Conservation (phyloP, 2,329 filamentous ascomycete genomes). For the Fusarium brevicatenulatum region DNA sequence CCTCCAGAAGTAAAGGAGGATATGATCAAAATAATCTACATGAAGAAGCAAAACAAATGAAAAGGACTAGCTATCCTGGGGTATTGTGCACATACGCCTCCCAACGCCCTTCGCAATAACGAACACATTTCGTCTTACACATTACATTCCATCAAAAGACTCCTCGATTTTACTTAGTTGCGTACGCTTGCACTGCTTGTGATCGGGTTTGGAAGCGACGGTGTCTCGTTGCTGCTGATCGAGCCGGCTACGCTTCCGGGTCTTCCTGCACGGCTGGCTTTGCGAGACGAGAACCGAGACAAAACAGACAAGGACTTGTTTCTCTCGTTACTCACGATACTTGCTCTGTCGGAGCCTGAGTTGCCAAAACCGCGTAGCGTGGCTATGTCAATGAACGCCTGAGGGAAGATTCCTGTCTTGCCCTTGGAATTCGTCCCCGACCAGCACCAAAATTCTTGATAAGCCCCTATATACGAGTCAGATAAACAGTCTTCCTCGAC, state of each 20-base stretch:
- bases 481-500: neutral
- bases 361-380: constrained; percentile 54
- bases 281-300: constrained; percentile 49
- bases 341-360: constrained; percentile 45
- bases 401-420: constrained; percentile 64
- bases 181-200: constrained; percentile 10
- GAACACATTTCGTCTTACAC: constrained; percentile 13
- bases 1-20: neutral
- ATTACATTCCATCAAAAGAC: neutral
- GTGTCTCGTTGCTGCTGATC: constrained; percentile 46
- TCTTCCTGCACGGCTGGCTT: constrained; percentile 42
- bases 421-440: constrained; percentile 63
- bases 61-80: constrained; percentile 14
- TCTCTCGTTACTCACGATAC: constrained; percentile 49
- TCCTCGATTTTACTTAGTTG: neutral
- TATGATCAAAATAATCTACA: neutral
- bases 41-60: constrained; percentile 3
- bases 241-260: constrained; percentile 49
- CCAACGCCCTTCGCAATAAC: constrained; percentile 17
- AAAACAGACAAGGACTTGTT: constrained; percentile 49
- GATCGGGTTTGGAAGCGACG: constrained; percentile 31
- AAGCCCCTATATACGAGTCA: constrained; percentile 50
- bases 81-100: constrained; percentile 35
- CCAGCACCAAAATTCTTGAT: constrained; percentile 66
- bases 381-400: constrained; percentile 58